phyloP scores from a whole-genome alignment of 805 yeast species.

The Debaryomyces maramus region DNA sequence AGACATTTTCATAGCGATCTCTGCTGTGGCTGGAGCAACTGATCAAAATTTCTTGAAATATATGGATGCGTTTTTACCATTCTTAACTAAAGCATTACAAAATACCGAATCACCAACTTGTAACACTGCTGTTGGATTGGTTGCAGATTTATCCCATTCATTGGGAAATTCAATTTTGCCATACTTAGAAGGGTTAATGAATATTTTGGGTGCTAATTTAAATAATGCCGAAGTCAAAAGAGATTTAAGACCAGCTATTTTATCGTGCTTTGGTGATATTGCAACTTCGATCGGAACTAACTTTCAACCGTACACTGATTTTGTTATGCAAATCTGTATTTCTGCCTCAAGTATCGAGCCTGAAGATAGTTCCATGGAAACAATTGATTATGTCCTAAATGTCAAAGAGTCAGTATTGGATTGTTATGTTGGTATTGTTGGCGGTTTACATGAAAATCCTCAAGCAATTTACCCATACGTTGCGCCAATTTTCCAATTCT shows the following conservation, averaged over 20 bases:
- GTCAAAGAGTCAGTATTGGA: constrained; percentile 90
- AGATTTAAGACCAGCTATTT: constrained; percentile 81
- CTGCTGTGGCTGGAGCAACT: constrained; percentile 83
- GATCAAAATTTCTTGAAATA: constrained; percentile 71
- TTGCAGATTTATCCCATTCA: constrained; percentile 92
- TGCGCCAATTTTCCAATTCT: constrained; percentile 67
- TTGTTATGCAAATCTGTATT: constrained; percentile 75
- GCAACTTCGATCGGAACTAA: constrained; percentile 82
- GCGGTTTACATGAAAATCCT: constrained; percentile 77
- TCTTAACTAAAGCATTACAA: constrained; percentile 70
- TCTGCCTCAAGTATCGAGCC: constrained; percentile 63
- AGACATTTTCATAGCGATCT: constrained; percentile 88
- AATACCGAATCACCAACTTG: constrained; percentile 84
- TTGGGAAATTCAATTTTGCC: constrained; percentile 71
- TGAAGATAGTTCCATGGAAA: constrained; percentile 69
- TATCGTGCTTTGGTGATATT: constrained; percentile 94
- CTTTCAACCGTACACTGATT: constrained; percentile 74
- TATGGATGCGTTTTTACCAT: constrained; percentile 82
- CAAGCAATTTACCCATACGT: constrained; percentile 64
- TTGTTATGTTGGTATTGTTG: constrained; percentile 92
- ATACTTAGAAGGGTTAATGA: constrained; percentile 81
- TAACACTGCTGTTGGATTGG: constrained; percentile 88
- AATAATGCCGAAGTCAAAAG: constrained; percentile 67
- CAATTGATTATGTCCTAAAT: constrained; percentile 68
- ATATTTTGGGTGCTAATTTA: constrained; percentile 71